Percentiles rank a stretch among this genome's conserved stretches.
These are phyloP conservation scores for Alternaria atra DNA, from an alignment of 2,329 filamentous ascomycete species.

Conservation along the genomic window DNA sequence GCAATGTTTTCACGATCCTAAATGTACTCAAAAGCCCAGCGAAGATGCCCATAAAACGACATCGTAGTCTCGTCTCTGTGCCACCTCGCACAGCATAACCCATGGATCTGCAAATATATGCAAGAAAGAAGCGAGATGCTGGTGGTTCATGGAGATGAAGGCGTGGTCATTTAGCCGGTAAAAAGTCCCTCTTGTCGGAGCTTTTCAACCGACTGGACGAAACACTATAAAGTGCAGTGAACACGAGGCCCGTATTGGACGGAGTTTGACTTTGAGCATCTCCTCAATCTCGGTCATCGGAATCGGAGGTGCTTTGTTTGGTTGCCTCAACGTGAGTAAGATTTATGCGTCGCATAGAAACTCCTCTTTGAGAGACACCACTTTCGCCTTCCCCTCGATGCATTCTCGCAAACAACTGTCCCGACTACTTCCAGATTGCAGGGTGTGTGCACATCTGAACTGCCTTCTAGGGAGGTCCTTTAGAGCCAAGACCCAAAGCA, in stretches of 20 bases:
- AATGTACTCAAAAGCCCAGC: background rate
- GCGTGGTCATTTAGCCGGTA: slow-evolving; percentile 36
- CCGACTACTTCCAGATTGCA: background rate
- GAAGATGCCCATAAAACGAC: background rate
- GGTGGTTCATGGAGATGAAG: background rate
- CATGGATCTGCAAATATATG: background rate
- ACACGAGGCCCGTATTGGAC: slow-evolving; percentile 11
- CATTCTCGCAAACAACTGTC: background rate
- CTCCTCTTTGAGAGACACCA: background rate
- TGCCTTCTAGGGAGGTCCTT: background rate
- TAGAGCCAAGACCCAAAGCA: slow-evolving; percentile 1
- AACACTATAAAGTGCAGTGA: slow-evolving; percentile 15
- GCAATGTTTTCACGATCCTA: background rate
- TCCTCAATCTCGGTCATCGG: background rate
- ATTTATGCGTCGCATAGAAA: background rate
- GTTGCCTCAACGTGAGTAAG: background rate
- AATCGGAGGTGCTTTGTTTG: slow-evolving; percentile 3
- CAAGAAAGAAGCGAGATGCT: background rate
- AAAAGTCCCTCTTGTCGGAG: slow-evolving; percentile 25
- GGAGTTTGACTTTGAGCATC: slow-evolving; percentile 26
- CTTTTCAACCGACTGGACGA: slow-evolving; percentile 20
- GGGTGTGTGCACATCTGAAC: background rate
- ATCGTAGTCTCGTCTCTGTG: background rate
- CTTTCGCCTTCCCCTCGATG: background rate
- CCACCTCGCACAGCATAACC: background rate